A percentile compares a stretch with the other conserved stretches of the same genome.
Conservation (phyloP, 371 early-diverging fungal species). For the Gilbertella persicaria region DNA sequence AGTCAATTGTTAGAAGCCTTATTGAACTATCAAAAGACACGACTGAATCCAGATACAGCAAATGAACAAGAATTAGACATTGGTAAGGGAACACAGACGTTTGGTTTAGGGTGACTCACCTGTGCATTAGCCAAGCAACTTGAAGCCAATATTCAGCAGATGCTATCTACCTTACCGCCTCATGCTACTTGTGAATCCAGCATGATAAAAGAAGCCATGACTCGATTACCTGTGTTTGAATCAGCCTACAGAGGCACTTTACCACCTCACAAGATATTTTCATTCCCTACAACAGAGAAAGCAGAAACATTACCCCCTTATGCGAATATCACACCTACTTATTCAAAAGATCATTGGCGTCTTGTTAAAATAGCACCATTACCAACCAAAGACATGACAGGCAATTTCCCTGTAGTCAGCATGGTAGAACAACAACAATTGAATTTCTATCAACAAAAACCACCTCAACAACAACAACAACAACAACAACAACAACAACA, state of each 20-base stretch:
- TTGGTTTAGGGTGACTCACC: background rate
- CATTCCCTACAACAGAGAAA: conserved; percentile 52
- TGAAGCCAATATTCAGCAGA: conserved; percentile 38
- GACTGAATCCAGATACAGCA: conserved; percentile 28
- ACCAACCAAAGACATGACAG: conserved; percentile 11
- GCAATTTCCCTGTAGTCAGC: conserved; percentile 8
- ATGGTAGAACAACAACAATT: conserved; percentile 31
- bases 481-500: conserved; percentile 13
- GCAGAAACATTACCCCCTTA: conserved; percentile 42
- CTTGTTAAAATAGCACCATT: conserved; percentile 17
- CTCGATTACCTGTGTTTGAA: conserved; percentile 45
- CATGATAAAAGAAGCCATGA: conserved; percentile 51
- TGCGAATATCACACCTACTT: conserved; percentile 48
- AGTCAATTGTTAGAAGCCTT: conserved; percentile 31
- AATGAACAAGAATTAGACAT: conserved; percentile 36
- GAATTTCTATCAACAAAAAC: conserved; percentile 18
- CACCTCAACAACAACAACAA: conserved; percentile 8
- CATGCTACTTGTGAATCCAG: conserved; percentile 36
- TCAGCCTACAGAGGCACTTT: conserved; percentile 54
- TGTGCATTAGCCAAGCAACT: conserved; percentile 39
- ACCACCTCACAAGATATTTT: conserved; percentile 57
- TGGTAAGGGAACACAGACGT: conserved; percentile 19
- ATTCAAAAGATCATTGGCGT: conserved; percentile 46
- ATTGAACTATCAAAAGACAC: conserved; percentile 36
- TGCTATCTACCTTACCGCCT: conserved; percentile 47